Percentiles rank a stretch among this genome's conserved stretches.
These are phyloP conservation scores for Trichoderma sp. DNA, from an alignment of 2,329 filamentous ascomycete species.

Conservation along the genomic window DNA sequence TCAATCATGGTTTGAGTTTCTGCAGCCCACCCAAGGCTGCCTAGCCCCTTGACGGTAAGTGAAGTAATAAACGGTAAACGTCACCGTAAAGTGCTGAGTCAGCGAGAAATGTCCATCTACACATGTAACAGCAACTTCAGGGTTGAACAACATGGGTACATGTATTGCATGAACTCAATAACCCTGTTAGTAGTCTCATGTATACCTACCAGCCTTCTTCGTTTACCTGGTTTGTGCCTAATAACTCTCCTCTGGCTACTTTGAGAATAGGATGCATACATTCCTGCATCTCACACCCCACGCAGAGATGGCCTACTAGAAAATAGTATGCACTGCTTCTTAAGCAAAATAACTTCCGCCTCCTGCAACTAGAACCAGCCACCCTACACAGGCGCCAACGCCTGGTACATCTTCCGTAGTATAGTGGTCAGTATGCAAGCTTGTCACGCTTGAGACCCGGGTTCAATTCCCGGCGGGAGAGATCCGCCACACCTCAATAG, in stretches of 20 bases:
- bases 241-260: too few species aligned
- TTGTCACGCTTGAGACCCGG: constrained; percentile 25
- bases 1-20: background rate
- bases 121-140: background rate
- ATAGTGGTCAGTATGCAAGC: constrained; percentile 25
- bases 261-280: background rate
- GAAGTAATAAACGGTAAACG: background rate
- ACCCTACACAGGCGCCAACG: constrained; percentile 16
- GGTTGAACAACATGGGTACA: background rate
- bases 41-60: background rate
- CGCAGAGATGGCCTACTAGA: background rate
- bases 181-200: background rate
- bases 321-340: background rate
- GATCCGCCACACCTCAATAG: constrained; percentile 20
- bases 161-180: background rate
- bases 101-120: background rate
- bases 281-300: background rate
- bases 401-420: constrained; percentile 24
- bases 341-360: background rate
- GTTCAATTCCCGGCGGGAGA: constrained; percentile 26
- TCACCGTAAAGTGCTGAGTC: constrained; percentile 6
- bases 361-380: background rate
- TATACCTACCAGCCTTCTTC: too few species aligned
- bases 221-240: too few species aligned
- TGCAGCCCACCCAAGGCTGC: background rate